Percentiles rank a stretch among this genome's conserved stretches.
phyloP scores from a whole-genome alignment of 345 rosid species.

The Linum trigynum region DNA sequence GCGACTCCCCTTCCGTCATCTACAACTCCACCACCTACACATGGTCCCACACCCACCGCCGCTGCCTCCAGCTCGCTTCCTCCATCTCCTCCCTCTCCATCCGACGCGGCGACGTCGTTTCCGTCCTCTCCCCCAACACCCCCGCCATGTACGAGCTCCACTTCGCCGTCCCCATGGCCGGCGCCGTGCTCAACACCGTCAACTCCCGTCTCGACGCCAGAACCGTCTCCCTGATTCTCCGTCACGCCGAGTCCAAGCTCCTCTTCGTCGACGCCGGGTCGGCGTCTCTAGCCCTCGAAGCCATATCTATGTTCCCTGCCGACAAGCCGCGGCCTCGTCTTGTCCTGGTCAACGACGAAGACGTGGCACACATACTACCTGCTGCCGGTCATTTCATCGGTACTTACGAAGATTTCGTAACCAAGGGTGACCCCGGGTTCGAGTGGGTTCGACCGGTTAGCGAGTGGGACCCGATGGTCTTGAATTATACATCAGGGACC shows the following conservation, averaged over 20 bases:
- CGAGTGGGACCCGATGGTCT: slow-evolving; percentile 16
- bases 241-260: slow-evolving; percentile 57
- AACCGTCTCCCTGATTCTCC: slow-evolving; percentile 54
- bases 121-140: slow-evolving; percentile 59
- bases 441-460: slow-evolving; percentile 18
- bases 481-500: slow-evolving; percentile 25
- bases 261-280: slow-evolving; percentile 52
- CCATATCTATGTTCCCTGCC: slow-evolving; percentile 32
- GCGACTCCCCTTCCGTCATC: slow-evolving; percentile 53
- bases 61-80: slow-evolving; percentile 70
- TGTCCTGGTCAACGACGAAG: slow-evolving; percentile 39
- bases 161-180: slow-evolving; percentile 72
- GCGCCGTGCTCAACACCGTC: slow-evolving; percentile 68
- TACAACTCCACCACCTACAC: slow-evolving; percentile 43
- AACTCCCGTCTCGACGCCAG: slow-evolving; percentile 83
- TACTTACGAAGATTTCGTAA: slow-evolving; percentile 16
- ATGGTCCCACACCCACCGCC: slow-evolving; percentile 66
- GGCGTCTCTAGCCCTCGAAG: slow-evolving; percentile 36
- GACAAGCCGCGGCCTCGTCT: slow-evolving; percentile 30
- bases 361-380: slow-evolving; percentile 9
- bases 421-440: slow-evolving; percentile 14
- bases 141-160: slow-evolving; percentile 92
- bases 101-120: slow-evolving; percentile 43
- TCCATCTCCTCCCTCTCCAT: slow-evolving; percentile 48
- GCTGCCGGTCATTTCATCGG: slow-evolving; percentile 9